Evolutionary conservation across 2,329 filamentous ascomycete genomes (phyloP).

Genomic region (Aspergillus flavus): DNA sequence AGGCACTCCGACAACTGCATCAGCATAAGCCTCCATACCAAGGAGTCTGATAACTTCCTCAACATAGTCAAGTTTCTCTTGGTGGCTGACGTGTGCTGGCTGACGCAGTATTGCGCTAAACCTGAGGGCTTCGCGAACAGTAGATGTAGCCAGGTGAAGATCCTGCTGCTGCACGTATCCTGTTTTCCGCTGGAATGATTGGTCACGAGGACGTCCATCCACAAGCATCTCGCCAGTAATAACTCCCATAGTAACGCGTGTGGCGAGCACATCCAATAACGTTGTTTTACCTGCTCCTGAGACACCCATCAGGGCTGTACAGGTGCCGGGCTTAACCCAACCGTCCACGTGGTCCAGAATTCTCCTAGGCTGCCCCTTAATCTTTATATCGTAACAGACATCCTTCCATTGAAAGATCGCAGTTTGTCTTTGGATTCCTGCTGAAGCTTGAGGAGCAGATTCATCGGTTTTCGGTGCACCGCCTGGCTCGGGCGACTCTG

Average conservation of each 20-base stretch:
- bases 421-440: slow-evolving; percentile 63
- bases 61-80: slow-evolving; percentile 83
- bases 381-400: slow-evolving; percentile 78
- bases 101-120: slow-evolving; percentile 89
- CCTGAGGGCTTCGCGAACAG: slow-evolving; percentile 81
- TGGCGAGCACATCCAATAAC: slow-evolving; percentile 85
- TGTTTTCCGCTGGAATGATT: slow-evolving; percentile 84
- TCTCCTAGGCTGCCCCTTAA: slow-evolving; percentile 72
- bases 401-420: slow-evolving; percentile 84
- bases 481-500: slow-evolving; percentile 3
- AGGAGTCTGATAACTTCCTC: slow-evolving; percentile 89
- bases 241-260: slow-evolving; percentile 83
- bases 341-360: slow-evolving; percentile 85
- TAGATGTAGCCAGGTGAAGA: slow-evolving; percentile 79
- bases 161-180: slow-evolving; percentile 92
- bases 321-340: slow-evolving; percentile 88
- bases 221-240: slow-evolving; percentile 84
- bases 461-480: slow-evolving; percentile 33
- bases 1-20: slow-evolving; percentile 85
- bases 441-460: slow-evolving; percentile 25
- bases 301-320: slow-evolving; percentile 88
- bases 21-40: slow-evolving; percentile 86
- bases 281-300: slow-evolving; percentile 92
- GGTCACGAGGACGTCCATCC: slow-evolving; percentile 71
- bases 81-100: slow-evolving; percentile 67